Evolutionary conservation across 192 early-diverging fungal genomes (phyloP).

Genomic region (Rhizophagus prolifer): DNA sequence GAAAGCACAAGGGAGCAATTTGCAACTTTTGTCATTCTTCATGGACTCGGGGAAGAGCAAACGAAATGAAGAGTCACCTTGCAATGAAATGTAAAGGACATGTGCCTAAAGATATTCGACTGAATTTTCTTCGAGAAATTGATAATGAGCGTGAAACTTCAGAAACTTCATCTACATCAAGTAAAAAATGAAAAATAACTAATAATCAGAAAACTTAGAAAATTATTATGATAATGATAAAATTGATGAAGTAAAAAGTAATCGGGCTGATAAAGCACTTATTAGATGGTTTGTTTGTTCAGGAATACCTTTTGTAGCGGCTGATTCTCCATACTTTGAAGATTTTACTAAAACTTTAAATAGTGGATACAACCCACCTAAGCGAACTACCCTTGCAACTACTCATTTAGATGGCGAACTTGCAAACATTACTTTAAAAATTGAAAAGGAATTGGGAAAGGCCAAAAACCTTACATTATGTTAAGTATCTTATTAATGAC

Average conservation of each 20-base stretch:
- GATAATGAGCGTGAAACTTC: neutral
- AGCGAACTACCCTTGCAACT: neutral
- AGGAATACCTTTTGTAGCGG: neutral
- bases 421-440: neutral
- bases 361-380: neutral
- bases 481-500: too few species aligned
- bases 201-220: neutral
- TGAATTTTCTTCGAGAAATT: neutral
- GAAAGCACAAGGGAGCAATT: neutral
- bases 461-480: conserved; percentile 13
- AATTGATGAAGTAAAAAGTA: neutral
- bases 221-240: neutral
- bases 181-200: neutral
- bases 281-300: neutral
- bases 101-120: neutral
- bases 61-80: neutral
- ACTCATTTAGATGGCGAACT: neutral
- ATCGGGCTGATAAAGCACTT: neutral
- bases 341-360: neutral
- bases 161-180: neutral
- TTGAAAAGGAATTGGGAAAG: neutral
- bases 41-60: neutral
- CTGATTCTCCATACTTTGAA: neutral
- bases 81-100: neutral
- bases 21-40: neutral